Evolutionary conservation across 2,329 filamentous ascomycete genomes (phyloP).

Genomic region (Fusarium nodosum): DNA sequence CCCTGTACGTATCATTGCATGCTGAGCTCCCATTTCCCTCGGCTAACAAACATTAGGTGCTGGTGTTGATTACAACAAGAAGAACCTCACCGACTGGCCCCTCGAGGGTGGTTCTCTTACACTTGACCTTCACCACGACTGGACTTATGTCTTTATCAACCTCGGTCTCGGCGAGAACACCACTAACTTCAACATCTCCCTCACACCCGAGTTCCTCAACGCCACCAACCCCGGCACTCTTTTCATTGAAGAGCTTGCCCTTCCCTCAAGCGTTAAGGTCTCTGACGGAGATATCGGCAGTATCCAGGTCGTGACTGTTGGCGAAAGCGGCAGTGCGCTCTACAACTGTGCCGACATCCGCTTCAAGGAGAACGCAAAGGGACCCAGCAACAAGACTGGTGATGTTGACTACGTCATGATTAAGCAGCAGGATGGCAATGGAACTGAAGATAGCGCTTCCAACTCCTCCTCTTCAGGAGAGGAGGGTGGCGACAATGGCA

Average conservation of each 20-base stretch:
- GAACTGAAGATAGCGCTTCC: slow-evolving; percentile 39
- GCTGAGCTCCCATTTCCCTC: background rate
- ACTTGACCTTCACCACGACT: slow-evolving; percentile 65
- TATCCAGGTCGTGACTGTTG: slow-evolving; percentile 77
- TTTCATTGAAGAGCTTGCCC: slow-evolving; percentile 71
- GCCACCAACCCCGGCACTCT: slow-evolving; percentile 73
- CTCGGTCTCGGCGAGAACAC: slow-evolving; percentile 64
- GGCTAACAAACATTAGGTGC: slow-evolving; percentile 56
- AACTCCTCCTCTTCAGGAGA: slow-evolving; percentile 31
- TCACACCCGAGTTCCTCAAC: slow-evolving; percentile 71
- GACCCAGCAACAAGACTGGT: slow-evolving; percentile 56
- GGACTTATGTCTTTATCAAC: slow-evolving; percentile 68
- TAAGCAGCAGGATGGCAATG: slow-evolving; percentile 48
- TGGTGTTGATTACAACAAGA: slow-evolving; percentile 59
- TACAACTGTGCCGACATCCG: slow-evolving; percentile 84
- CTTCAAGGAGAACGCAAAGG: slow-evolving; percentile 67
- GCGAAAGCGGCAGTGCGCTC: slow-evolving; percentile 69
- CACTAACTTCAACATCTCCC: slow-evolving; percentile 76
- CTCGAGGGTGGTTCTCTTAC: slow-evolving; percentile 63
- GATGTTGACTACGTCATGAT: slow-evolving; percentile 61
- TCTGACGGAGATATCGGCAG: slow-evolving; percentile 73
- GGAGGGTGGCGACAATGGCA: slow-evolving; percentile 33
- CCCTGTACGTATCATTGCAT: slow-evolving; percentile 60
- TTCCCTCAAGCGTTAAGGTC: slow-evolving; percentile 64
- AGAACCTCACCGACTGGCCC: slow-evolving; percentile 67